Conservation (phyloP, 2,329 filamentous ascomycete species). For the Colletotrichum godetiae region DNA sequence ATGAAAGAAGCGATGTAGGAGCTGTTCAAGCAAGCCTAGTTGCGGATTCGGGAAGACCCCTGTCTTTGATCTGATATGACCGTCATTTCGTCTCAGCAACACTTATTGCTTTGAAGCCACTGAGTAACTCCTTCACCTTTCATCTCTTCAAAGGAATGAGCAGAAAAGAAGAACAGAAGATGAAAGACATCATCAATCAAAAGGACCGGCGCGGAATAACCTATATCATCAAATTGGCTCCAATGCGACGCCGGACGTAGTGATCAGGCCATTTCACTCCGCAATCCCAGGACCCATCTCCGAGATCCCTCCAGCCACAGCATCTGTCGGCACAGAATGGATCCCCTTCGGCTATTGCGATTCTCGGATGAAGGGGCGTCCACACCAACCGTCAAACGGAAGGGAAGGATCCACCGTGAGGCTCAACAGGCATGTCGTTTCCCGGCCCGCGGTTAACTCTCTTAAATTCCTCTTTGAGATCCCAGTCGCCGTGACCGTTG, state of each 20-base stretch:
- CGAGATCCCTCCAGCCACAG: conserved; percentile 24
- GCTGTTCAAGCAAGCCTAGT: neutral
- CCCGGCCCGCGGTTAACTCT: conserved; percentile 6
- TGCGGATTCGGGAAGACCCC: neutral
- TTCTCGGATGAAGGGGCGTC: conserved; percentile 34
- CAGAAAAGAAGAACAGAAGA: neutral
- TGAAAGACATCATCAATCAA: neutral
- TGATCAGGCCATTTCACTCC: conserved; percentile 31
- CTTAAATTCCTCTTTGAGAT: neutral
- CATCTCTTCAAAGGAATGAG: neutral
- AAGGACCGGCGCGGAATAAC: neutral
- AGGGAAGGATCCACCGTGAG: conserved; percentile 28
- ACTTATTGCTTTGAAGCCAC: neutral
- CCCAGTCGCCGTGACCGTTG: neutral
- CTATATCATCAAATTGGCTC: neutral
- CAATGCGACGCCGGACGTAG: conserved; percentile 1
- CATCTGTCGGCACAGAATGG: conserved; percentile 26
- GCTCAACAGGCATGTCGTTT: conserved; percentile 24
- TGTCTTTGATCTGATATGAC: conserved; percentile 1
- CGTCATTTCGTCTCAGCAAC: neutral
- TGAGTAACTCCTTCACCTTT: neutral
- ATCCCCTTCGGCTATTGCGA: conserved; percentile 28
- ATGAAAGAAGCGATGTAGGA: neutral
- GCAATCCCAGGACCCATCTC: conserved; percentile 7
- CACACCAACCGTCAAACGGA: neutral